Evolutionary conservation across 306 rosid species (phyloP), one percentile per base, ranked within the genome.

Genomic region (Notholithocarpus densiflorus): DNA sequence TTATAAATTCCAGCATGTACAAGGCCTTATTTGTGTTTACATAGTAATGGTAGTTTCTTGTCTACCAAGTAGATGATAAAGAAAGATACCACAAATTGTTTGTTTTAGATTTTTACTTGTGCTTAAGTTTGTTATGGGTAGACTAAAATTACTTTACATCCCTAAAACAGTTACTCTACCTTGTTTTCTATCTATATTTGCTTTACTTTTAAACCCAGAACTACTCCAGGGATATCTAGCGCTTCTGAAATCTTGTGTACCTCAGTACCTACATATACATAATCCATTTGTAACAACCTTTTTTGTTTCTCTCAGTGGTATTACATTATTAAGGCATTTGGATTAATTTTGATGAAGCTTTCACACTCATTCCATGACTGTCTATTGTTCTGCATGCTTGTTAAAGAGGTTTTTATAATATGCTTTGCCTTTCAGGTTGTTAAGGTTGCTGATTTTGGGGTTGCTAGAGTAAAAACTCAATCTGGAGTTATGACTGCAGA

Each of bases 401-500:
- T 31, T 29, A 2, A 18, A 8, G 6, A 32, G 3, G n/a, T 8
- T 68, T 34, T 64, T 14, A 29, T 29, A 20, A 6, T 31, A 40
- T 64, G 71, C 74, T 32, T 78, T 72, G 54, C 77, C 76, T 79
- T 82, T 23, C 88, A 96, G 98, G 87, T 89, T 83, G 97, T 96
- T 80, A 96, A 96, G 90, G 99, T 96, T 17, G 99, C 96, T 69
- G 99, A 96, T 89, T 96, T 96, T 74, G 99, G 99, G 48, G 99
- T 96, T 81, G 97, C 99, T 52, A 90, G 99, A 87, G 98, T 96
- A 69, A 93, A 87, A 89, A 75, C 89, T 83, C 99, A 96, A 73
- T 88, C 98, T 48, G 99, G 99, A 53, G 96, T 96, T 73, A 96
- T 93, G 99, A 96, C 99, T 29, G 98, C 99, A 51, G 99, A 96